Evolutionary conservation across 345 rosid genomes (phyloP).

Genomic region (Viola odorata): DNA sequence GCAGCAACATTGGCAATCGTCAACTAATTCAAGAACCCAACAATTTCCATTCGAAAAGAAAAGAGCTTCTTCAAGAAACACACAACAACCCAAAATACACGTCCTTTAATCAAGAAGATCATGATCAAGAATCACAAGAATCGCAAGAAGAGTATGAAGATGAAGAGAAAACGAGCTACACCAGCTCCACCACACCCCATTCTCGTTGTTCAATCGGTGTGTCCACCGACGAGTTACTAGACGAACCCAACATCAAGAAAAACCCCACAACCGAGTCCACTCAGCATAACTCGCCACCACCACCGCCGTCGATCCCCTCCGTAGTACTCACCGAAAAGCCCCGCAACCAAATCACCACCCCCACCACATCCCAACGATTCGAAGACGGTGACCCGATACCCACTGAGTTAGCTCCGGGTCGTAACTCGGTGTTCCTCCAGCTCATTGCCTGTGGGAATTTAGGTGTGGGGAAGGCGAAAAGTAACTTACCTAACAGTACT

Average conservation of each 20-base stretch:
- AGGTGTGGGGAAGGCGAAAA: conserved; percentile 36
- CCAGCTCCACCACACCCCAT: conserved; percentile 78
- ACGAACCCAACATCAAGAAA: conserved; percentile 29
- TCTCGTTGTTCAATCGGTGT: conserved; percentile 82
- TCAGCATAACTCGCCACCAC: conserved; percentile 18
- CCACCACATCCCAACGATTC: conserved; percentile 19
- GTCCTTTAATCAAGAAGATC: conserved; percentile 21
- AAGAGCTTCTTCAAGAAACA: conserved; percentile 12
- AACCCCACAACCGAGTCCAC: conserved; percentile 16
- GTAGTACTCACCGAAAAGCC: conserved; percentile 6
- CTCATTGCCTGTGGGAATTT: conserved; percentile 71
- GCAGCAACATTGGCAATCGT: conserved; percentile 1
- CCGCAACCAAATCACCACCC: neutral
- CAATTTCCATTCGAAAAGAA: conserved; percentile 36
- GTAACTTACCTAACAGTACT: conserved; percentile 14
- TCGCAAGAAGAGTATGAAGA: conserved; percentile 50
- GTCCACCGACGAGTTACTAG: conserved; percentile 56
- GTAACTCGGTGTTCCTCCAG: conserved; percentile 62
- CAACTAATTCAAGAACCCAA: conserved; percentile 32
- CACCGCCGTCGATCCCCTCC: conserved; percentile 9
- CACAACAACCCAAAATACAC: conserved; percentile 24
- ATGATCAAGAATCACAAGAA: conserved; percentile 39
- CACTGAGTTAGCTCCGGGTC: conserved; percentile 19
- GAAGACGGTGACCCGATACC: conserved; percentile 48
- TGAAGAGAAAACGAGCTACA: conserved; percentile 75